phyloP scores from a whole-genome alignment of 148 eudicot species.

The Diospyros lotus region DNA sequence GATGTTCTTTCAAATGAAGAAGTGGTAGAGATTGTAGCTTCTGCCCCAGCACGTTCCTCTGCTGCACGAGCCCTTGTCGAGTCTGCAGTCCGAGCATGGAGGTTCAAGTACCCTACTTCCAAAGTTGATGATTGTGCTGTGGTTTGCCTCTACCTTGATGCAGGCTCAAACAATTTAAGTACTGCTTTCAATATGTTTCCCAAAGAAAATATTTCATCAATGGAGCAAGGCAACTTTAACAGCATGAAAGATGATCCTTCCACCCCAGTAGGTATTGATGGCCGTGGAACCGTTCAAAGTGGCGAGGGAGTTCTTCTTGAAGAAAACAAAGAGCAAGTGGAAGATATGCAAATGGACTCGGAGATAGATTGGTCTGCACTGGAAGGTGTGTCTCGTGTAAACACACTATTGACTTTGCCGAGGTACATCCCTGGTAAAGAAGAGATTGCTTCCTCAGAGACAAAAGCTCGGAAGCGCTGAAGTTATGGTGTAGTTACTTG shows the following conservation, averaged over 20 bases:
- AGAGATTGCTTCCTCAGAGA: constrained; percentile 17
- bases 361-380: constrained; percentile 70
- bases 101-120: no score
- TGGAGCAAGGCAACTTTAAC: constrained; percentile 2
- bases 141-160: no score
- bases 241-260: constrained; percentile 20
- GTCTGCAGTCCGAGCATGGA: no score
- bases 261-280: constrained; percentile 21
- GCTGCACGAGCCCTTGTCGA: no score
- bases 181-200: constrained; percentile 29
- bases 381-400: constrained; percentile 76
- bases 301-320: constrained; percentile 18
- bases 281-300: constrained; percentile 28
- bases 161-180: constrained; percentile 26
- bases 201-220: constrained; percentile 23
- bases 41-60: no score
- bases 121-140: no score
- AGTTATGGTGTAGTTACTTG: constrained; percentile 1
- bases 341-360: constrained; percentile 13
- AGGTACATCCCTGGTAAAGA: constrained; percentile 48
- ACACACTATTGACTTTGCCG: constrained; percentile 68
- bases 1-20: no score
- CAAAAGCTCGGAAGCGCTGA: constrained; percentile 21
- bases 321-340: constrained; percentile 11
- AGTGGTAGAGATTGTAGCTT: no score